These are phyloP conservation scores for Brasilioporus rufonigricans DNA, from an alignment of 768 basidiomycete species.

Conservation along the genomic window DNA sequence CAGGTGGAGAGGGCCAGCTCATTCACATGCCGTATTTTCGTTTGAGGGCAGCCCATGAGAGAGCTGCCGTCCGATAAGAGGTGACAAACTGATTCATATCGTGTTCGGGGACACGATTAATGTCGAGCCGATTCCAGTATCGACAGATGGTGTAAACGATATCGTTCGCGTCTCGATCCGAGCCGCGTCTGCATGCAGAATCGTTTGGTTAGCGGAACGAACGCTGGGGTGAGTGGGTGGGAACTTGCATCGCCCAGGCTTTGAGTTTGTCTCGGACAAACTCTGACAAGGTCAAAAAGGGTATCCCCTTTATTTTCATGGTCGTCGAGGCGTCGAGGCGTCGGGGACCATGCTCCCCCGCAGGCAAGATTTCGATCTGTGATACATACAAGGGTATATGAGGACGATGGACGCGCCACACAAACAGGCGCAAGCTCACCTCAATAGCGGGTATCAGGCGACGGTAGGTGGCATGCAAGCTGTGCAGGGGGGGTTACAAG, in stretches of 20 bases:
- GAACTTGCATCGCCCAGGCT: constrained; percentile 71
- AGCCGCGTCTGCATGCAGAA: constrained; percentile 51
- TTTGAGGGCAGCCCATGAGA: constrained; percentile 74
- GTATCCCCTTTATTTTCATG: constrained; percentile 66
- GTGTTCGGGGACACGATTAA: constrained; percentile 82
- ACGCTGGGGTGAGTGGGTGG: neutral
- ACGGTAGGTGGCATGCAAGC: constrained; percentile 74
- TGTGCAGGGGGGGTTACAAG: constrained; percentile 29
- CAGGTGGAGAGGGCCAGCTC: neutral
- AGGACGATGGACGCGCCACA: constrained; percentile 6
- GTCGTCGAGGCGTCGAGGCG: constrained; percentile 65
- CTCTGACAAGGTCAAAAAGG: constrained; percentile 83
- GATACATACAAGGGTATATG: constrained; percentile 4
- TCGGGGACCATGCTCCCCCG: constrained; percentile 79
- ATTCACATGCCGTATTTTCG: constrained; percentile 67
- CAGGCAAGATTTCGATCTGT: constrained; percentile 81
- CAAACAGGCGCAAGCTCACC: constrained; percentile 36
- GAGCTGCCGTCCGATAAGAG: constrained; percentile 54
- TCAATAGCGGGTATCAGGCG: constrained; percentile 76
- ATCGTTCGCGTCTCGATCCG: constrained; percentile 74
- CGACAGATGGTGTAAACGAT: constrained; percentile 67
- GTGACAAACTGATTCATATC: constrained; percentile 80
- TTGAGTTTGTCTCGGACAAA: constrained; percentile 85
- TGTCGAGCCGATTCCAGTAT: constrained; percentile 81
- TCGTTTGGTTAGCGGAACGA: constrained; percentile 14